These are phyloP conservation scores for Santalum album DNA, from an alignment of 164 flowering plant genomes.

Conservation along the genomic window DNA sequence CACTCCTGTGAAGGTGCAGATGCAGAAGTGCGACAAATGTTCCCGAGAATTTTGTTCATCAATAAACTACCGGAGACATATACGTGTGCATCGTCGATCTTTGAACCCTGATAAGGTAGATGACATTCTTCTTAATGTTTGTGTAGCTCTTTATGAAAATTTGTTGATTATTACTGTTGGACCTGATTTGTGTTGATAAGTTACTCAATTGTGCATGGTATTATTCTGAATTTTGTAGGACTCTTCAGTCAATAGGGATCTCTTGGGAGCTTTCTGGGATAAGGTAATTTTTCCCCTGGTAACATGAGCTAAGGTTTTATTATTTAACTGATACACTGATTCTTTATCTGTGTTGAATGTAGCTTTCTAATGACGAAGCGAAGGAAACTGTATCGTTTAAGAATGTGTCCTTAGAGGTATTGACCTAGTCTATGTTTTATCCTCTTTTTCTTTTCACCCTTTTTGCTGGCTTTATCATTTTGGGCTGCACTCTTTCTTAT, in stretches of 20 bases:
- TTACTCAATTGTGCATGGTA: neutral
- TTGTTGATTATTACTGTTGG: too few relatives aligned
- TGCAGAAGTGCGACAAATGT: conserved; percentile 92
- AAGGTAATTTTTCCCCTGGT: conserved; percentile 41
- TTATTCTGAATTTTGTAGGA: conserved; percentile 45
- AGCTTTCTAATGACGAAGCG: conserved; percentile 67
- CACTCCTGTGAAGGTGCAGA: conserved; percentile 64
- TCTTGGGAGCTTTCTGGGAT: conserved; percentile 74
- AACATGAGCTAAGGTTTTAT: neutral
- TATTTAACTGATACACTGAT: conserved; percentile 2
- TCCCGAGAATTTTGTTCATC: conserved; percentile 70
- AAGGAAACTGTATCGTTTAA: conserved; percentile 53
- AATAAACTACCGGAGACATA: conserved; percentile 74
- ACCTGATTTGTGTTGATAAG: too few relatives aligned
- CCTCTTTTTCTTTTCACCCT: too few relatives aligned
- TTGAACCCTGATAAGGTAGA: conserved; percentile 72
- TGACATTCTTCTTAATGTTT: conserved; percentile 10
- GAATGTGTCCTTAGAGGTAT: conserved; percentile 61
- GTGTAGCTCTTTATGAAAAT: neutral
- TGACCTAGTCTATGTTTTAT: neutral
- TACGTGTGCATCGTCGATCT: conserved; percentile 64
- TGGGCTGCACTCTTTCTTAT: too few relatives aligned
- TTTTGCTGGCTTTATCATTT: too few relatives aligned
- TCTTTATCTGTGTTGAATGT: conserved; percentile 8
- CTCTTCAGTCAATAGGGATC: conserved; percentile 47